A percentile compares a stretch with the other conserved stretches of the same genome.
phyloP scores from a whole-genome alignment of 1,139 yeast species.

The Citeromyces hawaiiensis region DNA sequence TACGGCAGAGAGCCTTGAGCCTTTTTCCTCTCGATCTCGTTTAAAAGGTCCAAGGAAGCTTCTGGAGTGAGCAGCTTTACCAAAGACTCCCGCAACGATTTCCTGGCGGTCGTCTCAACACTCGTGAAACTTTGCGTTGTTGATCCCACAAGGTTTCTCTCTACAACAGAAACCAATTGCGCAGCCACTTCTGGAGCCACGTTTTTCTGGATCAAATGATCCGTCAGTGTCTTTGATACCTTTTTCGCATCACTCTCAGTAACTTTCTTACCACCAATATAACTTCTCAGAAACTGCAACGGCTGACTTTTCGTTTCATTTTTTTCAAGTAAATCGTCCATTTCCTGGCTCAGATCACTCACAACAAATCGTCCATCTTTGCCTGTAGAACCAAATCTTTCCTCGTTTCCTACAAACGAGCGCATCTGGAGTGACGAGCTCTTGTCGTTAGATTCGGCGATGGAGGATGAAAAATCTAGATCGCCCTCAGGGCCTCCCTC shows the following conservation, averaged over 20 bases:
- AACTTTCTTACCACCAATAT: constrained; percentile 51
- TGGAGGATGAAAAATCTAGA: constrained; percentile 32
- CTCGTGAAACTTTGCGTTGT: constrained; percentile 57
- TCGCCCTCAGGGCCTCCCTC: constrained; percentile 18
- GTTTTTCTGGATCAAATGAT: constrained; percentile 34
- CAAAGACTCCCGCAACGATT: constrained; percentile 61
- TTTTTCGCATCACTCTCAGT: constrained; percentile 27
- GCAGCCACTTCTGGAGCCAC: constrained; percentile 47
- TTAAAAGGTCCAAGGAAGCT: constrained; percentile 76
- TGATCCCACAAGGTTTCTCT: constrained; percentile 46
- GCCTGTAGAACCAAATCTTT: constrained; percentile 29
- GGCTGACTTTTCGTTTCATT: constrained; percentile 14
- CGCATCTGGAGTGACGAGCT: constrained; percentile 6
- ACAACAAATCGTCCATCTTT: constrained; percentile 36
- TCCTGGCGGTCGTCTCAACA: constrained; percentile 44
- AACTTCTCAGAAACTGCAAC: constrained; percentile 41
- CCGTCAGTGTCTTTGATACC: constrained; percentile 27
- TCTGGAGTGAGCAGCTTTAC: constrained; percentile 84
- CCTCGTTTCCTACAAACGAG: constrained; percentile 8
- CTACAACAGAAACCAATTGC: constrained; percentile 43
- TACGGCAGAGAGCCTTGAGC: constrained; percentile 45
- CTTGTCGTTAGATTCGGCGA: constrained; percentile 7
- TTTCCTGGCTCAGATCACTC: constrained; percentile 31
- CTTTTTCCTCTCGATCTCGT: constrained; percentile 54
- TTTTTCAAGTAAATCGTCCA: constrained; percentile 22